Base-by-base conservation (phyloP, 768 basidiomycete species). In the Russula ochroleuca region DNA sequence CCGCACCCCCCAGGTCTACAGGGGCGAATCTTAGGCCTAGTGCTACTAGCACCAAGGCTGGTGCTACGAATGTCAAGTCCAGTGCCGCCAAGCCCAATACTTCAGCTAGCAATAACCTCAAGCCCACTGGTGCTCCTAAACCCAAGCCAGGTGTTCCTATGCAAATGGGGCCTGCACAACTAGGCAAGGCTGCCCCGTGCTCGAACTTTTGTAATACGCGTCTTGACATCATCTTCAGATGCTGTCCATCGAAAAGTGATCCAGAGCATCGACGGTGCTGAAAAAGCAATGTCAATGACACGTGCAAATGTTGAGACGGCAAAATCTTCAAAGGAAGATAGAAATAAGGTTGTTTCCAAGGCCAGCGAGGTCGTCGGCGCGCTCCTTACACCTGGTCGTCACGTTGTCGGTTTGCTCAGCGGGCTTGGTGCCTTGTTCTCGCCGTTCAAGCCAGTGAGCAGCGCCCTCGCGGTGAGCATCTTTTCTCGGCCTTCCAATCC, bases 401-500 rank as follows among this genome's bases (percentile, higher is more conserved):
- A 62, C 15, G 60, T 49, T 14, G 60, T 45, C 31, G 28, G 55
- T 25, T 38, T 65, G 10, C 59, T 65, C 15, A 54, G 35, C n/a
- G 60, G 52, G 25, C 31, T 56, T 13, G 37, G 64, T 31, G 54
- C 33, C 41, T 15, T 54, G 17, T 65, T 61, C 54, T 60, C 57
- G 25, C 64, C 64, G 13, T 62, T 52, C 64, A 62, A 56, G 35
- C n/a, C 28, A 40, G 53, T 38, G 10, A 37, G 64, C 52, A 62
- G 31, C 19, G 14, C 45, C 25, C 53, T 65, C 15, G 19, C 59
- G 8, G 59, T 65, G 47, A 35, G 59, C 9, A 5, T 35, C 23
- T 33, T 5, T 21, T 45, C 31, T 15, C 45, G 15, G 19, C 7
- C 8, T 15, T 21, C 19, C 19, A 25, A 56, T n/a, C 40, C 28